These are phyloP conservation scores for Vitis amurensis DNA, from an alignment of 164 flowering plant genomes.

Conservation along the genomic window DNA sequence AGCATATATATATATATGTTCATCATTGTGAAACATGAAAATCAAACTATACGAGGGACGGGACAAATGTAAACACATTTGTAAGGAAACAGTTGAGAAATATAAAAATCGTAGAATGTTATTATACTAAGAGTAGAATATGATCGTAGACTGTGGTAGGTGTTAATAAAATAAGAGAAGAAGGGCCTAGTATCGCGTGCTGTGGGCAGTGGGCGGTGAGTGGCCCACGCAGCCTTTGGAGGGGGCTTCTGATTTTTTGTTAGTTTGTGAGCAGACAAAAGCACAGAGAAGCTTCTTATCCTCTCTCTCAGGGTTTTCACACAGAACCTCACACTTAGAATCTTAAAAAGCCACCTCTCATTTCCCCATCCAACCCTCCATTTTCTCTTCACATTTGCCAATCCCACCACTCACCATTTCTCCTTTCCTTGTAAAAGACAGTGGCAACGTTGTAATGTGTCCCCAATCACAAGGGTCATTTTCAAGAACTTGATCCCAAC, in stretches of 20 bases:
- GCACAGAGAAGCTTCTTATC: constrained; percentile 55
- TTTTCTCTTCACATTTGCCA: neutral
- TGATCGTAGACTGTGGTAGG: no score
- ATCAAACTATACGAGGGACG: no score
- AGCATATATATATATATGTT: no score
- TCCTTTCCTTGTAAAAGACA: neutral
- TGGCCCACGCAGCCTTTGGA: constrained; percentile 48
- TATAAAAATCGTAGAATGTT: neutral
- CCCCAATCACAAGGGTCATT: constrained; percentile 7
- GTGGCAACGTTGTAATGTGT: constrained; percentile 18
- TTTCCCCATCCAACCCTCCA: neutral
- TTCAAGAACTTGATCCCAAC: constrained; percentile 15
- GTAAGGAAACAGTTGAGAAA: neutral
- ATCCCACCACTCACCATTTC: neutral
- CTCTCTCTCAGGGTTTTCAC: constrained; percentile 46
- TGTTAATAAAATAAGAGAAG: neutral
- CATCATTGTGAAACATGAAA: no score
- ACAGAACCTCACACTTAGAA: constrained; percentile 33
- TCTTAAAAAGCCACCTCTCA: constrained; percentile 37
- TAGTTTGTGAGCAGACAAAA: constrained; percentile 66
- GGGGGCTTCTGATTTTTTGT: constrained; percentile 35
- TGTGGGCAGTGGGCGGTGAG: constrained; percentile 28
- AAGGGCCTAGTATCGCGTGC: constrained; percentile 32
- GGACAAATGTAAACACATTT: no score
- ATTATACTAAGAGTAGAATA: no score